A percentile compares a stretch with the other conserved stretches of the same genome.
phyloP scores from a whole-genome alignment of 176 grass and related monocot genomes.

The Themeda triandra region DNA sequence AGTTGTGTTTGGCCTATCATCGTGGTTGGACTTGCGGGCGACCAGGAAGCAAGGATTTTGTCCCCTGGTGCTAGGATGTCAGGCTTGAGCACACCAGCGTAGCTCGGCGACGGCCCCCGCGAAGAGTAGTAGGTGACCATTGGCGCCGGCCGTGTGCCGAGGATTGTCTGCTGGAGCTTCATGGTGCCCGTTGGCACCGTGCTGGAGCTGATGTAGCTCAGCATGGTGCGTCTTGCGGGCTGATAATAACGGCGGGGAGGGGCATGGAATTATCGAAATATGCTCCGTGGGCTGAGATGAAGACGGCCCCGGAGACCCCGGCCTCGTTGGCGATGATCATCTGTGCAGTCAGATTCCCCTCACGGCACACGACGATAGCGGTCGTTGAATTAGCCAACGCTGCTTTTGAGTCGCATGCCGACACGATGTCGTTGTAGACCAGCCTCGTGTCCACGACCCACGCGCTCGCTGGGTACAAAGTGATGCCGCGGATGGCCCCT shows the following conservation, averaged over 20 bases:
- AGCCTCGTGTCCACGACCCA: slow-evolving; percentile 37
- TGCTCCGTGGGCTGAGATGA: slow-evolving; percentile 35
- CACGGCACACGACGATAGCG: slow-evolving; percentile 42
- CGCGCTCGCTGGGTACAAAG: slow-evolving; percentile 37
- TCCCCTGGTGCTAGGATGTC: slow-evolving; percentile 60
- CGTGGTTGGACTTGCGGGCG: background rate
- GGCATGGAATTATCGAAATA: background rate
- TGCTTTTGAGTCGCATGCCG: slow-evolving; percentile 30
- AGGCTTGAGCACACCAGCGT: slow-evolving; percentile 56
- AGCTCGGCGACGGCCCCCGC: slow-evolving; percentile 47
- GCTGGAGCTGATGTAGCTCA: slow-evolving; percentile 47
- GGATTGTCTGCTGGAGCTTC: slow-evolving; percentile 50
- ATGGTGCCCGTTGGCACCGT: slow-evolving; percentile 32
- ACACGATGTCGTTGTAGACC: slow-evolving; percentile 36
- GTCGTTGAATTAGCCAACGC: background rate
- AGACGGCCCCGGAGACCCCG: slow-evolving; percentile 47
- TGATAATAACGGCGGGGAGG: slow-evolving; percentile 46
- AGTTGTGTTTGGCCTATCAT: slow-evolving; percentile 21
- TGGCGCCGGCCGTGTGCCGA: slow-evolving; percentile 40
- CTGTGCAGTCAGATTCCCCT: background rate
- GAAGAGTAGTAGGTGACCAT: slow-evolving; percentile 47
- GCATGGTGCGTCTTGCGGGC: slow-evolving; percentile 30
- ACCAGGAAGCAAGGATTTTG: slow-evolving; percentile 40
- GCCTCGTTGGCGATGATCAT: background rate
- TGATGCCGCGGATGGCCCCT: slow-evolving; percentile 21